These are phyloP conservation scores for Tritrichomonas foetus DNA, from an alignment of 208 protist genomes.

Conservation along the genomic window DNA sequence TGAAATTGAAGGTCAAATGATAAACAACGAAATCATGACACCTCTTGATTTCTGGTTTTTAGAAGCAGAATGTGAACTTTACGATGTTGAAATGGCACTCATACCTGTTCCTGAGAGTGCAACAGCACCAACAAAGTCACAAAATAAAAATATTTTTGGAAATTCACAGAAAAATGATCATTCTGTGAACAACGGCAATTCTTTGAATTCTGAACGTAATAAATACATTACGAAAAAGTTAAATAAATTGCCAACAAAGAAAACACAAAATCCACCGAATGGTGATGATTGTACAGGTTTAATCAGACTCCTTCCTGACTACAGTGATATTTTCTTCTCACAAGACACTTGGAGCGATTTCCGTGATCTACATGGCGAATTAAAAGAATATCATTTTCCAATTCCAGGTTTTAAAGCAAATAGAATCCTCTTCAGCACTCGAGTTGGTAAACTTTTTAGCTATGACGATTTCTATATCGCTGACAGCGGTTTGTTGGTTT, in stretches of 20 bases:
- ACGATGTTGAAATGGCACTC: neutral
- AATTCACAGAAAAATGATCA: too few species aligned
- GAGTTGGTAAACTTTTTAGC: neutral
- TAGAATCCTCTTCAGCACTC: neutral
- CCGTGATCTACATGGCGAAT: neutral
- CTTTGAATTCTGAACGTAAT: neutral
- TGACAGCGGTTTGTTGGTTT: neutral
- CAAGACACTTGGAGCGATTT: neutral
- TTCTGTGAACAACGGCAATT: neutral
- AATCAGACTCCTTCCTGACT: neutral
- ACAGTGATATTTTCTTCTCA: neutral
- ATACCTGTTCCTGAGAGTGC: neutral
- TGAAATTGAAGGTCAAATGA: too few species aligned
- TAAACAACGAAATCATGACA: neutral
- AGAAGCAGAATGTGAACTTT: neutral
- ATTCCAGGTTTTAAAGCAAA: neutral
- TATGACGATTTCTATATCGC: neutral
- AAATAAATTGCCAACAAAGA: neutral
- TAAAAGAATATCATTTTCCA: neutral
- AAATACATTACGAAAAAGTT: neutral
- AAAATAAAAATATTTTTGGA: too few species aligned
- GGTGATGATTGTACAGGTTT: neutral
- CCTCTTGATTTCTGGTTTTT: neutral
- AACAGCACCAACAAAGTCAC: too few species aligned
- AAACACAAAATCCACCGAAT: neutral